These are phyloP conservation scores for Drosera capensis DNA, from an alignment of 148 eudicot genomes.

Conservation along the genomic window DNA sequence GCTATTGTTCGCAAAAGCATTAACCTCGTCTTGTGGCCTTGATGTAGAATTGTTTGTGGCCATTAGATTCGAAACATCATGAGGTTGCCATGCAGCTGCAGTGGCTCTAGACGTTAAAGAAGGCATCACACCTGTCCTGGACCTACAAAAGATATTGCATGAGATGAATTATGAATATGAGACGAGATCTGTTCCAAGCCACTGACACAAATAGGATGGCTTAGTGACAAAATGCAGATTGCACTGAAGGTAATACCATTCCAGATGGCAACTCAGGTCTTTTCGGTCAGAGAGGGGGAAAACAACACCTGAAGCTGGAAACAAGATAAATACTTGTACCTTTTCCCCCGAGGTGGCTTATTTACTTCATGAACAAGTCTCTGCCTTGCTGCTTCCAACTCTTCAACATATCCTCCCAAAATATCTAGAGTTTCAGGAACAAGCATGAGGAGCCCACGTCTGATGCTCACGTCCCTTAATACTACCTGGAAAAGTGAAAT, in stretches of 20 bases:
- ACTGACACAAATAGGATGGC: no score
- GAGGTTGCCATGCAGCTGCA: conserved; percentile 75
- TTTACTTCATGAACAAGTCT: conserved; percentile 83
- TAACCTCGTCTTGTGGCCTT: conserved; percentile 33
- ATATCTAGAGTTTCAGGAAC: conserved; percentile 84
- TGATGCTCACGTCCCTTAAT: conserved; percentile 55
- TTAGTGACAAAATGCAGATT: no score
- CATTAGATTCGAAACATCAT: conserved; percentile 13
- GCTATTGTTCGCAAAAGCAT: no score
- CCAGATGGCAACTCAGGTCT: no score
- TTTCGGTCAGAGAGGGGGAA: no score
- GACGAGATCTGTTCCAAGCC: no score
- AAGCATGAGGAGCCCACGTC: conserved; percentile 75
- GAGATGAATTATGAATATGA: background rate
- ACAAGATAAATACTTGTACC: conserved; percentile 22
- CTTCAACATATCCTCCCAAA: conserved; percentile 82
- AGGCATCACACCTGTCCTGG: conserved; percentile 56
- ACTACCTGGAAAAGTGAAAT: conserved; percentile 45
- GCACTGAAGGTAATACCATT: no score
- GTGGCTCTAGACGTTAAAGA: conserved; percentile 73
- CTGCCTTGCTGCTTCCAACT: conserved; percentile 80
- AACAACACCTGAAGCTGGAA: background rate
- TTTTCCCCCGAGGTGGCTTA: conserved; percentile 90
- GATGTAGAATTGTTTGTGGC: conserved; percentile 12
- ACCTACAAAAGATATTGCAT: conserved; percentile 19